Percentiles rank a stretch among this genome's conserved stretches.
phyloP scores from a whole-genome alignment of 352 stramenopile species.

The Phytophthora idaei region DNA sequence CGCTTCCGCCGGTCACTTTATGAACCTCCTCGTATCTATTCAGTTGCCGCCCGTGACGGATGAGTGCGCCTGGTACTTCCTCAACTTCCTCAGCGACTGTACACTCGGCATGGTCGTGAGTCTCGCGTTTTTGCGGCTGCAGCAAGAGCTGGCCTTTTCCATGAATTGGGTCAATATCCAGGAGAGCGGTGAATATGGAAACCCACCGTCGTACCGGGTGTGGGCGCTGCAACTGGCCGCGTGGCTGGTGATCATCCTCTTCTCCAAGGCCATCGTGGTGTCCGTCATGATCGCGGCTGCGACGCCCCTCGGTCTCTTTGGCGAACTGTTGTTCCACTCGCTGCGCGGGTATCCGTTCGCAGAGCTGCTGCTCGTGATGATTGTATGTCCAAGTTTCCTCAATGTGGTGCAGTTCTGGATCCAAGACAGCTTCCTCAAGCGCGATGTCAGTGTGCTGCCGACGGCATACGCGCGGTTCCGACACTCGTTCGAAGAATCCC shows the following conservation, averaged over 20 bases:
- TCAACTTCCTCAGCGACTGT: constrained; percentile 84
- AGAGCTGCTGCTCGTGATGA: constrained; percentile 80
- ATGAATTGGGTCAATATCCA: constrained; percentile 79
- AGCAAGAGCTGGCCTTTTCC: constrained; percentile 75
- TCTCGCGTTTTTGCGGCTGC: constrained; percentile 71
- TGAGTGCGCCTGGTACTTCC: constrained; percentile 88
- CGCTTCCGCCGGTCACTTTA: constrained; percentile 66
- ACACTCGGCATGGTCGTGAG: constrained; percentile 84
- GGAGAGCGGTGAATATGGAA: constrained; percentile 80
- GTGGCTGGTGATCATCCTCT: constrained; percentile 81
- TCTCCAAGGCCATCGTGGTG: constrained; percentile 80
- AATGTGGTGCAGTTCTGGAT: constrained; percentile 90
- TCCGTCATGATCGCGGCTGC: constrained; percentile 67
- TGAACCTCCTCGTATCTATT: constrained; percentile 74
- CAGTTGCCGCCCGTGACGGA: constrained; percentile 79
- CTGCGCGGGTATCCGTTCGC: constrained; percentile 67
- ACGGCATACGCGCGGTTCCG: constrained; percentile 64
- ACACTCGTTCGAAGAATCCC: constrained; percentile 68
- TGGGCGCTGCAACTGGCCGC: constrained; percentile 63
- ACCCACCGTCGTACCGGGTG: constrained; percentile 67
- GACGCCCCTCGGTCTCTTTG: constrained; percentile 56
- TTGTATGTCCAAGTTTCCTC: constrained; percentile 84
- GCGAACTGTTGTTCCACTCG: constrained; percentile 68
- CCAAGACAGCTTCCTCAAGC: constrained; percentile 86
- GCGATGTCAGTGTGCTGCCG: constrained; percentile 66